Conservation (phyloP, 345 rosid species). For the Excoecaria agallocha region DNA sequence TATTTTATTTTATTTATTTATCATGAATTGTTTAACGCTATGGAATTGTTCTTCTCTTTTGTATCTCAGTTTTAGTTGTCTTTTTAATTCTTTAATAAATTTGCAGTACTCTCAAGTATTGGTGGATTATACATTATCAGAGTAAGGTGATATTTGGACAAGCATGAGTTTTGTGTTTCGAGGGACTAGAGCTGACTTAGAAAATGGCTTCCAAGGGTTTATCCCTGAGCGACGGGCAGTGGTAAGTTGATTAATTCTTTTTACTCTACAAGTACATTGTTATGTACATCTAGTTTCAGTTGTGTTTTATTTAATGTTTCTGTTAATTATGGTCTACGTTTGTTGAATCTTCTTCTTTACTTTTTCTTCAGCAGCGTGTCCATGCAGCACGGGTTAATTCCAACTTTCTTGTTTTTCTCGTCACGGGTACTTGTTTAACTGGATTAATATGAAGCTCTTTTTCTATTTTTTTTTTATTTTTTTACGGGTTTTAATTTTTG, state of each 20-base stretch:
- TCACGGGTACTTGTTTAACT: slow-evolving; percentile 19
- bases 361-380: slow-evolving; percentile 18
- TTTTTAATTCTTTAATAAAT: too few species aligned
- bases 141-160: background rate
- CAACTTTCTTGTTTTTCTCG: slow-evolving; percentile 30
- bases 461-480: too few species aligned
- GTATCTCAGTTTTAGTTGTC: background rate
- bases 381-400: slow-evolving; percentile 34
- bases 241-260: background rate
- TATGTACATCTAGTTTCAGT: background rate
- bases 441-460: background rate
- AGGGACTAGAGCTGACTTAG: slow-evolving; percentile 27
- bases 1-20: background rate
- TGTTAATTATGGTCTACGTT: background rate
- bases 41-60: background rate
- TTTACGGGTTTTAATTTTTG: background rate
- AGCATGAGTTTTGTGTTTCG: slow-evolving; percentile 29
- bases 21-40: too few species aligned
- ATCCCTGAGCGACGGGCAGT: slow-evolving; percentile 23
- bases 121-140: background rate
- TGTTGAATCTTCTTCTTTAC: background rate
- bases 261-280: background rate
- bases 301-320: background rate
- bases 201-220: slow-evolving; percentile 24
- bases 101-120: background rate